A percentile compares a stretch with the other conserved stretches of the same genome.
phyloP scores from a whole-genome alignment of 305 asterid genomes.

The Plantago coronopus region DNA sequence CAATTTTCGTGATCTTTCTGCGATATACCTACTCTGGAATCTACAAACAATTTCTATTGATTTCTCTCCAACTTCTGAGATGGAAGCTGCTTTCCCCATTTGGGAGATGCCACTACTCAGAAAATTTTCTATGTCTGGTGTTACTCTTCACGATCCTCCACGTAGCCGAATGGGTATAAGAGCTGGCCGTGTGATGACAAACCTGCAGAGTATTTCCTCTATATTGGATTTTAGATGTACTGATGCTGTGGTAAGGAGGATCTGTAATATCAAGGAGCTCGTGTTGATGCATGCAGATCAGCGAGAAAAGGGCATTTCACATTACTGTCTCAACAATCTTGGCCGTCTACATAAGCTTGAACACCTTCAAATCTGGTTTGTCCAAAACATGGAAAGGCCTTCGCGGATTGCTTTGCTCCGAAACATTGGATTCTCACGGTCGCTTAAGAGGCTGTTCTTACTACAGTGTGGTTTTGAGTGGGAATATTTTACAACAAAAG shows the following conservation, averaged over 20 bases:
- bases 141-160: constrained; percentile 4
- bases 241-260: background rate
- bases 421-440: constrained; percentile 2
- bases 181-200: background rate
- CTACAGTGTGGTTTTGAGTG: background rate
- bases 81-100: background rate
- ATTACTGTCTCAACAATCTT: constrained; percentile 10
- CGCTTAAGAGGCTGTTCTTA: background rate
- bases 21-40: constrained; percentile 8
- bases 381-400: background rate
- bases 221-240: background rate
- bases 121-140: background rate
- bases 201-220: background rate
- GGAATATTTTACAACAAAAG: constrained; percentile 1
- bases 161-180: background rate
- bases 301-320: background rate
- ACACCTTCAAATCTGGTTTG: background rate
- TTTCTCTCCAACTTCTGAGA: no score
- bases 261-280: background rate
- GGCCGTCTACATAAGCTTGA: background rate
- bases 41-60: background rate
- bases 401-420: background rate
- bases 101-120: constrained; percentile 15
- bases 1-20: background rate
- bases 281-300: background rate